phyloP scores from a whole-genome alignment of 345 rosid species.

The Viola odorata region DNA sequence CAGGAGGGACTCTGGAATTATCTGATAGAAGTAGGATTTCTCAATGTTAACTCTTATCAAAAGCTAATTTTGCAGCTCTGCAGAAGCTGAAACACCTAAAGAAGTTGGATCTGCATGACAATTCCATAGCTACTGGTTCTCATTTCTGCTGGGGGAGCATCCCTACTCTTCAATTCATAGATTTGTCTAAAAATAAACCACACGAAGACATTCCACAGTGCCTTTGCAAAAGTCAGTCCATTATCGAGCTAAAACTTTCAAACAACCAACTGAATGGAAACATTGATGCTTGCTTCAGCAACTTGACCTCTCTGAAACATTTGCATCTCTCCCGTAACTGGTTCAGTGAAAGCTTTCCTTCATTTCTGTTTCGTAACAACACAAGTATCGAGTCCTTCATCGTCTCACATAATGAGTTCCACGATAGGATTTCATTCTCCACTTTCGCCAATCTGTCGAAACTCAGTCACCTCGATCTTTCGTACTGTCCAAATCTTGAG shows the following conservation, averaged over 20 bases:
- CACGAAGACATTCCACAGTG: neutral
- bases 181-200: slow-evolving; percentile 3
- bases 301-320: slow-evolving; percentile 1
- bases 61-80: slow-evolving; percentile 5
- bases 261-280: neutral
- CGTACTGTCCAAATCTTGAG: neutral
- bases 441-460: slow-evolving; percentile 13
- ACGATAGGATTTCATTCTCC: slow-evolving; percentile 3
- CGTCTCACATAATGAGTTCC: slow-evolving; percentile 1
- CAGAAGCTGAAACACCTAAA: neutral
- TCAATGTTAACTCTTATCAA: neutral
- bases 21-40: too few relatives aligned
- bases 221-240: neutral
- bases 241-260: neutral
- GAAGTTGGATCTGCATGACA: neutral
- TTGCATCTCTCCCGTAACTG: slow-evolving; percentile 3
- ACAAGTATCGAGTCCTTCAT: slow-evolving; percentile 5
- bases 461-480: slow-evolving; percentile 11
- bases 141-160: slow-evolving; percentile 4
- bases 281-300: slow-evolving; percentile 3
- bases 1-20: too few relatives aligned
- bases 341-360: slow-evolving; percentile 3
- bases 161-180: neutral
- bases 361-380: slow-evolving; percentile 7
- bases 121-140: slow-evolving; percentile 1